Evolutionary conservation across 371 early-diverging fungal species (phyloP), one percentile per base, ranked within the genome.

Genomic region (Circinella minor): DNA sequence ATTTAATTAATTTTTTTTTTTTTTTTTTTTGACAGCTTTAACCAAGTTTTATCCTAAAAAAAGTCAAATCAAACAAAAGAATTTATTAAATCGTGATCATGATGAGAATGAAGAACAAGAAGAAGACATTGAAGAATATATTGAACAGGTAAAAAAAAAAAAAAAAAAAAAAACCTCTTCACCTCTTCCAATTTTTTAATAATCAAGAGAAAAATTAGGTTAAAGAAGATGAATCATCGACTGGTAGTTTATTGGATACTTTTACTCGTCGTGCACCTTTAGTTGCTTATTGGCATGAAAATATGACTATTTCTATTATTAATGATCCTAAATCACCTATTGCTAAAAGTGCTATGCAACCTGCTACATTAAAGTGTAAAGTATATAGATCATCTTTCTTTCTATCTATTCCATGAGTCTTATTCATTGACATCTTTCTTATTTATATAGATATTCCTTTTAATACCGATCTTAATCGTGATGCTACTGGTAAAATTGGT

Each of bases 271-370:
- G 76, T 18, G 84, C 79, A 0, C 84, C 90, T 5, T 79, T 93
- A 67, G 85, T 93, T n/a, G 89, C 93, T 46, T 89, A 95, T 81
- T 96, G 95, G 95, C 90, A 91, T 78, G 84, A 87, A 27, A 96
- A 97, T 71, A 72, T 96, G 65, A 96, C 96, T 5, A 70, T 96
- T 46, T 79, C 81, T 61, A 63, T 94, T 4, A 80, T 96, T 36
- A 82, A 78, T 15, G 88, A 89, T n/a, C 67, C 74, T 61, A 79
- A 70, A 20, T 69, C 54, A 8, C 76, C 43, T 36, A 88, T 74
- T 85, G 90, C 62, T 74, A 89, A 69, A 66, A 76, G 34, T 66
- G 74, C 74, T 9, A 64, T 91, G 49, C 89, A 87, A 37, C 89
- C 88, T 47, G 78, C 81, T 63, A 71, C 88, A 27, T 66, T 81